Evolutionary conservation across 306 rosid species (phyloP).

Genomic region (Glycine latifolia): DNA sequence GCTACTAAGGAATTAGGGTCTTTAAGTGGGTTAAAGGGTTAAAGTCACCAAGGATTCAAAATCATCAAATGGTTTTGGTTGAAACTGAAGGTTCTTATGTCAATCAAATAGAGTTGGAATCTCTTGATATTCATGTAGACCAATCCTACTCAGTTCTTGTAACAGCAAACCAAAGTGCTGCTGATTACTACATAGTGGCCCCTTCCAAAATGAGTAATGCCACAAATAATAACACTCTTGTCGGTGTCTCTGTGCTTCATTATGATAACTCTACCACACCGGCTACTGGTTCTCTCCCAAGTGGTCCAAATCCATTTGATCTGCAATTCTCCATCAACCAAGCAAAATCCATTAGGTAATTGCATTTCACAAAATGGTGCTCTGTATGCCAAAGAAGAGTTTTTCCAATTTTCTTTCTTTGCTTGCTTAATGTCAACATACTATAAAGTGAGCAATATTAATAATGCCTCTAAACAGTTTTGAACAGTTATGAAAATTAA

Average conservation of each 20-base stretch:
- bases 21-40: too few species aligned
- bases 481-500: neutral
- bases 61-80: slow-evolving; percentile 69
- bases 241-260: slow-evolving; percentile 67
- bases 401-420: neutral
- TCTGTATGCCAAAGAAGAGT: too few species aligned
- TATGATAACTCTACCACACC: slow-evolving; percentile 60
- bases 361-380: neutral
- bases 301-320: slow-evolving; percentile 76
- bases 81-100: slow-evolving; percentile 94
- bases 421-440: neutral
- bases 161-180: slow-evolving; percentile 67
- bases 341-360: slow-evolving; percentile 78
- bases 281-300: slow-evolving; percentile 64
- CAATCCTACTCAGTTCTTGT: slow-evolving; percentile 88
- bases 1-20: too few species aligned
- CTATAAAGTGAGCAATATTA: neutral
- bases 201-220: slow-evolving; percentile 62
- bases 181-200: slow-evolving; percentile 79
- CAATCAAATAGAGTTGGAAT: slow-evolving; percentile 62
- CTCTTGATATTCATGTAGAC: slow-evolving; percentile 90
- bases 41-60: too few species aligned
- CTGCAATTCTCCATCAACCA: slow-evolving; percentile 65
- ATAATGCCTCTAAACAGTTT: slow-evolving; percentile 9
- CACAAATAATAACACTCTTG: slow-evolving; percentile 43